Base-by-base conservation (phyloP, 805 yeast genomes). In the Candida sakaeoensis region DNA sequence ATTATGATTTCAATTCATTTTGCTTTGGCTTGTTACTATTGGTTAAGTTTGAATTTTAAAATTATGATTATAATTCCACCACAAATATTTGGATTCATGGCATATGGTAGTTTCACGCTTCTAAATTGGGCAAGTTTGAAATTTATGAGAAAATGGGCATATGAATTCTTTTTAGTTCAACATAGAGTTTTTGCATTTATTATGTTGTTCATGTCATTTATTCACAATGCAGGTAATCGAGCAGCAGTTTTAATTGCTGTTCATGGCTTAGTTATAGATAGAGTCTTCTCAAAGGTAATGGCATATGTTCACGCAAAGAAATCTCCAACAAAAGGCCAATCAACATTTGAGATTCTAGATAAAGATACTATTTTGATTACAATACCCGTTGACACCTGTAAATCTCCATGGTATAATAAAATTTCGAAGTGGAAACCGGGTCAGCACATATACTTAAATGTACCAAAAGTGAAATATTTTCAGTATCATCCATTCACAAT, bases 401-500 rank as follows among this genome's bases (percentile, higher is more conserved):
- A 40, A n/a, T 48, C 50, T 21, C 48, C 44, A 26, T 66, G 70
- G 65, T 61, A 54, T 45, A 43, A 48, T 41, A 35, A 25, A 5
- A 46, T 60, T 24, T 58, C 66, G 13, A 57, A 57, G 16, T 73
- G 79, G 79, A 58, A 59, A 36, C 63, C 77, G 0, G 77, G 77
- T 4, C 77, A 72, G 48, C 75, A 72, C 46, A 59, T 71, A 12
- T 60, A 56, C 27, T 50, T 73, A 10, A 68, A 59, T 33, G 70
- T 72, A 8, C 50, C 61, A 4, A 59, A 60, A 41, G 63, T 71
- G 12, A 55, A 59, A 2, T 44, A 46, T 7, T 46, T 67, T 30
- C 75, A 70, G 44, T 58, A 57, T 45, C 78, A 73, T 49, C 78
- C 78, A 1, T 73, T 73, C 49, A 71, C 78, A 2, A 68, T 72